Evolutionary conservation across 345 rosid species (phyloP), one percentile per base, ranked within the genome.

Genomic region (Melaleuca alternifolia): DNA sequence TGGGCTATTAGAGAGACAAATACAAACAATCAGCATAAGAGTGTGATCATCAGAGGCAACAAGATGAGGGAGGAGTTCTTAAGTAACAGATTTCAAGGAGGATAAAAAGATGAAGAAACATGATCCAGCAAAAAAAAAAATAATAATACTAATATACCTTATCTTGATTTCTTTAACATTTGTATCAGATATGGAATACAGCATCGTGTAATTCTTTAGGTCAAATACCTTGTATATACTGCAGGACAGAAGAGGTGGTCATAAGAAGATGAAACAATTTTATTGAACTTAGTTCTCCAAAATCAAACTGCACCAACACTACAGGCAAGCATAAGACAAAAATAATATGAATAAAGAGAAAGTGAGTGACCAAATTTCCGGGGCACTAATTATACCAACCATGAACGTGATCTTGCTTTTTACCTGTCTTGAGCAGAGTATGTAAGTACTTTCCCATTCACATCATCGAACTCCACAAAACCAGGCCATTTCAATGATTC

Each of bases 401-500:
- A 86, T 41, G 44, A 50, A 51, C 7, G 33, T 23, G 81, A 62
- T 50, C 50, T 13, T 59, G 26, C 26, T 30, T 56, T 12, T 89
- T 87, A 94, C 98, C 94, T 93, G 89, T 96, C 95, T 77, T 94
- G 96, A 83, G 98, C 96, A 87, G 98, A 96, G 89, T 94, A 93
- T 2, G 97, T 95, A 77, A 96, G 93, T 44, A 96, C 98, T 87
- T 96, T 95, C 81, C 96, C 97, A 89, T 95, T 96, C 62, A 95
- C 98, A 92, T 96, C 97, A 91, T 94, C 97, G 89, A 96, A 96
- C 93, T 94, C 98, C 44, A 95, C 97, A 89, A 94, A 96, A 84
- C 98, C 97, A 83, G 98, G 98, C 98, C 98, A 96, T 87, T 96
- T 96, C 86, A 96, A 87, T 20, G 98, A 95, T 87, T 94, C 97